phyloP scores from a whole-genome alignment of 2,329 filamentous ascomycete genomes.

The Lecanicillium sp. region DNA sequence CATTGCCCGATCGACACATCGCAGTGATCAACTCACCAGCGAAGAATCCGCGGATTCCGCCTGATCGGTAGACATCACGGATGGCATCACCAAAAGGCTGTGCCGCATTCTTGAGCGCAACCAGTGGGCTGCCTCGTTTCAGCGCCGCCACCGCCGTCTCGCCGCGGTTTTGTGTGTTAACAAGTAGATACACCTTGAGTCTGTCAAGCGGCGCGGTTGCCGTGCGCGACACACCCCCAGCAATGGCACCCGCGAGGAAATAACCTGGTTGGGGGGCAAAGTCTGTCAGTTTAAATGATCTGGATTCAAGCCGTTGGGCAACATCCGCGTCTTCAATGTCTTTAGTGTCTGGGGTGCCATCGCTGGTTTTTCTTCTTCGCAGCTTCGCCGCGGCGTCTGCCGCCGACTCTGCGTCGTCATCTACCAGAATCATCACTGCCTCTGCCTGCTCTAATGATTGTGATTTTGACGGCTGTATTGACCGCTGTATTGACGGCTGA shows the following conservation, averaged over 20 bases:
- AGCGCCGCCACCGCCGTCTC: conserved; percentile 40
- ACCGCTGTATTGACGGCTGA: background rate
- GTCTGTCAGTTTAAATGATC: conserved; percentile 48
- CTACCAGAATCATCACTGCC: conserved; percentile 17
- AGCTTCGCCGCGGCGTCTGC: conserved; percentile 7
- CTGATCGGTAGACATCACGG: conserved; percentile 75
- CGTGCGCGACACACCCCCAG: conserved; percentile 90
- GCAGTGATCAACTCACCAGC: conserved; percentile 57
- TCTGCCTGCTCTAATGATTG: conserved; percentile 12
- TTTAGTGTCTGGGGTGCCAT: conserved; percentile 16
- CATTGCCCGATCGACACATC: background rate
- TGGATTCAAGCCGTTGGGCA: conserved; percentile 24
- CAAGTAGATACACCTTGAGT: conserved; percentile 94
- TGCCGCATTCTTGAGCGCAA: conserved; percentile 59
- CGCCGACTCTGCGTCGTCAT: background rate
- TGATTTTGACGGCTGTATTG: conserved; percentile 1
- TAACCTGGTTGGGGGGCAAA: conserved; percentile 89
- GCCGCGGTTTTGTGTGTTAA: conserved; percentile 59
- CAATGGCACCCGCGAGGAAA: conserved; percentile 90
- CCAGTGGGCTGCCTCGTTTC: conserved; percentile 27
- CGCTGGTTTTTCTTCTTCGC: conserved; percentile 23
- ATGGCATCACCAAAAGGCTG: conserved; percentile 67
- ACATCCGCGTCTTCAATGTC: conserved; percentile 28
- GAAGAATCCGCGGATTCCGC: conserved; percentile 84
- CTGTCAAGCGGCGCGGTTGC: conserved; percentile 94